Base-by-base conservation (phyloP, 2,329 filamentous ascomycete genomes). In the Teratosphaeria gauchensis region DNA sequence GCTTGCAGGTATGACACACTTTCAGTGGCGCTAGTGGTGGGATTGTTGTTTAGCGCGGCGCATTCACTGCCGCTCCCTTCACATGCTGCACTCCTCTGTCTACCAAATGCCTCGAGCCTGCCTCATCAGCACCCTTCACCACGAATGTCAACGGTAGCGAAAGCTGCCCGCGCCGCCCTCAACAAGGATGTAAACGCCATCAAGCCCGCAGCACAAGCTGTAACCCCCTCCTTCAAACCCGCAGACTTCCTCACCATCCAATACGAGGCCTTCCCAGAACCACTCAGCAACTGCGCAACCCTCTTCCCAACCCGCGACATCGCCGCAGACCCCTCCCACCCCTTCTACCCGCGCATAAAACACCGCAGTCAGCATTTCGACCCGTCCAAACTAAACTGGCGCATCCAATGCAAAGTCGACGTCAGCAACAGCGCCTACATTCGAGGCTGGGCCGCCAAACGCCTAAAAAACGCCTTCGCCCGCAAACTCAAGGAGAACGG, bases 311-410 rank as follows among this genome's bases (percentile, higher is more conserved):
- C 68, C 30, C 57, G 56, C n/a, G 48, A 60, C 32, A 62, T 66
- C 53, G 58, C 61, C 12, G 19, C 54, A 11, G 69, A 73, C 46
- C 55, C 55, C 3, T 60, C 54, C 16, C 69, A 73, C 54, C 70
- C 71, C 4, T 60, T 66, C 21, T 59, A 70, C 58, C 74, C 76
- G 51, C 71, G 75, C 48, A 70, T 64, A 2, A 52, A 54, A 14
- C 62, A 67, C 6, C 58, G 62, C 1, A 51, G 67, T 9, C 58
- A 57, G 3, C 54, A 58, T 14, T 69, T 70, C 59, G 62, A 71
- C 57, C 63, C 68, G 9, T 70, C 75, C 64, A 71, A 70, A 35
- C 71, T 84, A 19, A 80, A 80, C 75, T 81, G 78, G 77, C 68
- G 70, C 16, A 73, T 79, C 5, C 65, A 74, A 58, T 56, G 63